phyloP scores from a whole-genome alignment of 2,329 filamentous ascomycete species.

The Orbilia blumenaviensis region DNA sequence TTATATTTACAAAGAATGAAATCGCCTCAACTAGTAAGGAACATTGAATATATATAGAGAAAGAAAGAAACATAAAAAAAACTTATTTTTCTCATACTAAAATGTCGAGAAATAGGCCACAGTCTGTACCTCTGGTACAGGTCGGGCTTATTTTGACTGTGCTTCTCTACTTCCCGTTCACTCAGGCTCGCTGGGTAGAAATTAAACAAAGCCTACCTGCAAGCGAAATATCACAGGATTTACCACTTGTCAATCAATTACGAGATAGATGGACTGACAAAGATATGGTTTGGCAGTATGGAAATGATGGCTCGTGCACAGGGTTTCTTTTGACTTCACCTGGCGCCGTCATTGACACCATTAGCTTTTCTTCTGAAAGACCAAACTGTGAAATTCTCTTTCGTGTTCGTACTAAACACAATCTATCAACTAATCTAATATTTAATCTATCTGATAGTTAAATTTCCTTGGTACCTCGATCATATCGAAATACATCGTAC shows the following conservation, averaged over 20 bases:
- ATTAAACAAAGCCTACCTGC: background rate
- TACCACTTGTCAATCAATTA: background rate
- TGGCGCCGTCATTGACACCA: background rate
- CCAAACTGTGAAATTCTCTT: background rate
- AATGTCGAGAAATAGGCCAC: too few species aligned
- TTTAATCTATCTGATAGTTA: background rate
- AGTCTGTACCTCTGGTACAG: background rate
- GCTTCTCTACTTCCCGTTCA: background rate
- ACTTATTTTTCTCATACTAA: too few species aligned
- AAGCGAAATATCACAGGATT: background rate
- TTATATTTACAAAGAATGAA: too few species aligned
- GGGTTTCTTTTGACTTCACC: background rate
- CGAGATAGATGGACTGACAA: background rate
- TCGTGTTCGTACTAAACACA: background rate
- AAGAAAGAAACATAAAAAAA: too few species aligned
- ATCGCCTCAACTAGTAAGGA: too few species aligned
- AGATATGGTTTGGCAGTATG: background rate
- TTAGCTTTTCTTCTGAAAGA: background rate
- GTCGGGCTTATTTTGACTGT: background rate
- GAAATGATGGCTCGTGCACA: slow-evolving; percentile 4
- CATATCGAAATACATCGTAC: slow-evolving; percentile 14
- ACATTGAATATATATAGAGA: too few species aligned
- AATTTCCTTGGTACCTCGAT: slow-evolving; percentile 8
- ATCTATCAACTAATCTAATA: background rate
- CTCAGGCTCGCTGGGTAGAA: background rate